Evolutionary conservation across 1,284 basidiomycete species (phyloP).

Genomic region (Apiotrichum akiyoshidainum): DNA sequence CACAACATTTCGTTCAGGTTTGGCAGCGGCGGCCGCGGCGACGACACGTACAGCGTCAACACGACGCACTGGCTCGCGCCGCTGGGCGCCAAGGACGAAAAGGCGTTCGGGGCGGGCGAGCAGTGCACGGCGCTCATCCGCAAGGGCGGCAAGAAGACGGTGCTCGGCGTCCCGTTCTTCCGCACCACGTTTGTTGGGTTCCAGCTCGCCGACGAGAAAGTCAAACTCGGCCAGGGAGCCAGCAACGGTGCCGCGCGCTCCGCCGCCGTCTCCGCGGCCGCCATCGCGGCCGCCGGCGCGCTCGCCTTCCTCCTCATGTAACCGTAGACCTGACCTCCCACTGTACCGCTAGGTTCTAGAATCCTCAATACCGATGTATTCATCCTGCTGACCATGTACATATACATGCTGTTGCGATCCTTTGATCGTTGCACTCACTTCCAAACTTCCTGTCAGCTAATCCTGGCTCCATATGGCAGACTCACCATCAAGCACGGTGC

Average conservation of each 20-base stretch:
- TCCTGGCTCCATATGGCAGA: background rate
- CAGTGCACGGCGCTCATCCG: background rate
- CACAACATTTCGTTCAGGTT: background rate
- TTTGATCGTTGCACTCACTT: background rate
- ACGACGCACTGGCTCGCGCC: background rate
- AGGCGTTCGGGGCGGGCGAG: background rate
- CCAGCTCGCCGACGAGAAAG: background rate
- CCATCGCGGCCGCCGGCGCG: too few species aligned
- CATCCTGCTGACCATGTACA: too few species aligned
- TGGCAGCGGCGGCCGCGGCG: background rate
- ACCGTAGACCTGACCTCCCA: too few species aligned
- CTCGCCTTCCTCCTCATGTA: too few species aligned
- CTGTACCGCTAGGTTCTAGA: too few species aligned
- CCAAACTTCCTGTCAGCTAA: background rate
- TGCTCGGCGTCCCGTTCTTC: background rate
- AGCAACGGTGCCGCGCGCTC: too few species aligned
- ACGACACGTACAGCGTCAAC: background rate
- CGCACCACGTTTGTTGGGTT: background rate
- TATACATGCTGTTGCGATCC: background rate
- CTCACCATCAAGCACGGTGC: constrained; percentile 18
- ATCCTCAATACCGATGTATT: too few species aligned
- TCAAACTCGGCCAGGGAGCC: too few species aligned
- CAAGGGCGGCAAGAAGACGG: background rate
- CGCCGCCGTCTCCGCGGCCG: too few species aligned
- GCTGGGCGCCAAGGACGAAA: background rate